Percentiles rank a stretch among this genome's conserved stretches.
Conservation (phyloP, 202 grass and related monocot species). For the Dendrocalamus latiflorus region DNA sequence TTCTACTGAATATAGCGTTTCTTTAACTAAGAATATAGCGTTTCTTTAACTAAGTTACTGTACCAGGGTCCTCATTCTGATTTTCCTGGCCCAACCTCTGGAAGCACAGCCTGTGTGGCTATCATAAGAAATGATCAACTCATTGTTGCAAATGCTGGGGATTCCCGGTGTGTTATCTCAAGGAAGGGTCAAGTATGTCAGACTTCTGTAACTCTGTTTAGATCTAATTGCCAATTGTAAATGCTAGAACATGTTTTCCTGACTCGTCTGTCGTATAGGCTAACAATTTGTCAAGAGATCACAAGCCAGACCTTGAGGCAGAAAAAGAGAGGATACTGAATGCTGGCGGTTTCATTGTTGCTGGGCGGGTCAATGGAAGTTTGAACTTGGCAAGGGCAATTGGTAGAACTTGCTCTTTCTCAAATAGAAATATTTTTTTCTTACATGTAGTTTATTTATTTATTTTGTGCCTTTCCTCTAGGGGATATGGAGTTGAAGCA, state of each 20-base stretch:
- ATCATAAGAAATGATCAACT: slow-evolving; percentile 87
- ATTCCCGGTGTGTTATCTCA: slow-evolving; percentile 97
- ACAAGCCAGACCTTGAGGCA: slow-evolving; percentile 76
- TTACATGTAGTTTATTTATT: neutral
- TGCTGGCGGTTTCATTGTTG: slow-evolving; percentile 82
- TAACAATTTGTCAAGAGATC: slow-evolving; percentile 77
- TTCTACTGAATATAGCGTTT: slow-evolving; percentile 8
- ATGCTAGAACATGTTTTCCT: slow-evolving; percentile 18
- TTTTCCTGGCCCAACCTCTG: slow-evolving; percentile 73
- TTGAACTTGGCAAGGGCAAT: slow-evolving; percentile 87
- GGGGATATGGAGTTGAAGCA: slow-evolving; percentile 92
- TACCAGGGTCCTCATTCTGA: slow-evolving; percentile 75
- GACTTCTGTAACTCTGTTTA: slow-evolving; percentile 8
- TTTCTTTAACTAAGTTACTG: slow-evolving; percentile 33
- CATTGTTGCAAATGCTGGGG: slow-evolving; percentile 89
- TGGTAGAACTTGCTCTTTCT: too few species aligned
- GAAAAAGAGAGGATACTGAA: slow-evolving; percentile 83
- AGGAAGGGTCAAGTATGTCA: slow-evolving; percentile 73
- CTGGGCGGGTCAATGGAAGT: slow-evolving; percentile 85
- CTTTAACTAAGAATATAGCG: too few species aligned
- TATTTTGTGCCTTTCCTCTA: slow-evolving; percentile 29
- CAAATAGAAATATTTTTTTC: neutral
- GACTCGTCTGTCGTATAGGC: slow-evolving; percentile 46
- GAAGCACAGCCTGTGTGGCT: slow-evolving; percentile 96
- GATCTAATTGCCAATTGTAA: slow-evolving; percentile 9